These are phyloP conservation scores for Hypoxylon cercidicola DNA, from an alignment of 495 filamentous ascomycete species.

Conservation along the genomic window DNA sequence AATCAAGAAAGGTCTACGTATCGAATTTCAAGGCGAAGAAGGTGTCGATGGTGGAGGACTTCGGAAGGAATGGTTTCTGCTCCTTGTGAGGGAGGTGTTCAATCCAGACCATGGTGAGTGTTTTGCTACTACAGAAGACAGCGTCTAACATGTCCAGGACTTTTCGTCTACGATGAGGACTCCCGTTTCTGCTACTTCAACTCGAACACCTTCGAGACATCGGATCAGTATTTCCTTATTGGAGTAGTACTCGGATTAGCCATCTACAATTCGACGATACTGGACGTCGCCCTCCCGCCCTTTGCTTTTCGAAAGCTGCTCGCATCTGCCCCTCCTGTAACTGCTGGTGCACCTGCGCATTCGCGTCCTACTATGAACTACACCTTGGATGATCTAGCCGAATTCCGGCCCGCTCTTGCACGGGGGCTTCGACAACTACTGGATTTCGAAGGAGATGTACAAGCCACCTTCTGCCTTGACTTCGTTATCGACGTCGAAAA, in stretches of 20 bases:
- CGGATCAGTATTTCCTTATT: slow-evolving; percentile 93
- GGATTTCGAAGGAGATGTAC: slow-evolving; percentile 86
- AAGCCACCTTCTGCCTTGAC: slow-evolving; percentile 82
- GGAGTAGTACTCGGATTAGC: slow-evolving; percentile 89
- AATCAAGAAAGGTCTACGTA: slow-evolving; percentile 90
- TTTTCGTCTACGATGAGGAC: slow-evolving; percentile 96
- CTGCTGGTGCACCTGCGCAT: slow-evolving; percentile 62
- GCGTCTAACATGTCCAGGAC: slow-evolving; percentile 60
- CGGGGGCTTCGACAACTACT: slow-evolving; percentile 79
- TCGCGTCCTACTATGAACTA: slow-evolving; percentile 72
- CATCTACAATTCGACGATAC: slow-evolving; percentile 96
- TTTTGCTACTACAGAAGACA: neutral
- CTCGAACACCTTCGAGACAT: slow-evolving; percentile 88
- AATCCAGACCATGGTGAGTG: slow-evolving; percentile 86
- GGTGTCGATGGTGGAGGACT: slow-evolving; percentile 92
- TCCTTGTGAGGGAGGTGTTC: slow-evolving; percentile 91
- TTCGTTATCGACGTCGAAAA: slow-evolving; percentile 82
- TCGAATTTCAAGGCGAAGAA: slow-evolving; percentile 89
- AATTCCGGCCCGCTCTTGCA: slow-evolving; percentile 82
- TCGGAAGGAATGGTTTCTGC: slow-evolving; percentile 95
- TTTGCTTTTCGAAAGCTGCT: slow-evolving; percentile 92
- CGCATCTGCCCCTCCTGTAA: slow-evolving; percentile 70
- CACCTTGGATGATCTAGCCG: slow-evolving; percentile 84
- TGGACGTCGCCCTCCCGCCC: slow-evolving; percentile 91
- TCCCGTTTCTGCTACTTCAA: slow-evolving; percentile 97